phyloP scores from a whole-genome alignment of 164 flowering plant genomes.

The Amborella trichopoda region DNA sequence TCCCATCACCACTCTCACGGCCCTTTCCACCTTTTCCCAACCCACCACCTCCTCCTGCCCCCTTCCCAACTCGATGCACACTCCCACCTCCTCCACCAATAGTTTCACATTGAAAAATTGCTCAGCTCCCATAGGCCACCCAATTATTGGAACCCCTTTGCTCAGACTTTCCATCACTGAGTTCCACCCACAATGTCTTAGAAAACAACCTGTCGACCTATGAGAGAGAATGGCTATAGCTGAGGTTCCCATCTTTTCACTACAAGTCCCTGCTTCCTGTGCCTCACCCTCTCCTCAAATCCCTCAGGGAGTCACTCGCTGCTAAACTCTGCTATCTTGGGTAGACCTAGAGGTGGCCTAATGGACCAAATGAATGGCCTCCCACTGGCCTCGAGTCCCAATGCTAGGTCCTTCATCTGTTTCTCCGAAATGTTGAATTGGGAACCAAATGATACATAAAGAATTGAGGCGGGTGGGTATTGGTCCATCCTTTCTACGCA shows the following conservation, averaged over 20 bases:
- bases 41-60: conserved; percentile 5
- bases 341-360: no score
- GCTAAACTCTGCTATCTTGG: no score
- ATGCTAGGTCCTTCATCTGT: no score
- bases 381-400: no score
- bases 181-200: conserved; percentile 15
- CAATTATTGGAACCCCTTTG: conserved; percentile 12
- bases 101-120: conserved; percentile 12
- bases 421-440: no score
- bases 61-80: conserved; percentile 8
- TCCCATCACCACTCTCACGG: conserved; percentile 2
- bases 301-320: conserved; percentile 24
- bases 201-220: conserved; percentile 8
- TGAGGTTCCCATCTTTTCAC: conserved; percentile 20
- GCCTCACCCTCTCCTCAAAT: conserved; percentile 10
- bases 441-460: no score
- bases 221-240: conserved; percentile 8
- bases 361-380: no score
- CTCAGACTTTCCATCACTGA: conserved; percentile 13
- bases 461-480: no score
- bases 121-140: conserved; percentile 12
- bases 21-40: neutral
- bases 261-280: conserved; percentile 10
- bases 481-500: no score
- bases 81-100: conserved; percentile 13